phyloP scores from a whole-genome alignment of 2,329 filamentous ascomycete genomes.

The Scedosporium minutisporum region DNA sequence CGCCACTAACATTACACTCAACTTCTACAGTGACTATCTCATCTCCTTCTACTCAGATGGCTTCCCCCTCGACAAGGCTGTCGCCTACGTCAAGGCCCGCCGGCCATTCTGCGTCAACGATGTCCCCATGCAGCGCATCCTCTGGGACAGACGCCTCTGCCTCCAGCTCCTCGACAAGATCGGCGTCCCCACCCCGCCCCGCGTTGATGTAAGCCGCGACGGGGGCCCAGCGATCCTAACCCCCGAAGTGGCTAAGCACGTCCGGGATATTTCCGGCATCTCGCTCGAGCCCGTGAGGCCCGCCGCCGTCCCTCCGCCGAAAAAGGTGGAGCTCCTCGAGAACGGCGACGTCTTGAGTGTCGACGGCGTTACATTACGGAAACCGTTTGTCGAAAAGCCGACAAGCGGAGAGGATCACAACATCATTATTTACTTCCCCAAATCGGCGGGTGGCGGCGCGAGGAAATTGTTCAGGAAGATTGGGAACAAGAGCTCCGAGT shows the following conservation, averaged over 20 bases:
- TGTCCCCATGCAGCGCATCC: constrained; percentile 88
- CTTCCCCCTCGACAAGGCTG: constrained; percentile 92
- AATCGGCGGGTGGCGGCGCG: constrained; percentile 76
- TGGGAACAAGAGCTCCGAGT: constrained; percentile 98
- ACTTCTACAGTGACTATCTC: constrained; percentile 60
- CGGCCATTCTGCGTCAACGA: constrained; percentile 98
- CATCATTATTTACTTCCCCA: constrained; percentile 94
- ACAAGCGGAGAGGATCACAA: constrained; percentile 99
- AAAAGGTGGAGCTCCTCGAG: constrained; percentile 75
- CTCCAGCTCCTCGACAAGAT: constrained; percentile 81
- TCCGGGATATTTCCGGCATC: constrained; percentile 74
- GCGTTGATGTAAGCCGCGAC: constrained; percentile 86
- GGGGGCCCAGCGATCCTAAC: constrained; percentile 76
- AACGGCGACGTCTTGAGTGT: constrained; percentile 82
- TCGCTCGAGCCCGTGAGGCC: constrained; percentile 57
- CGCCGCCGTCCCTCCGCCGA: constrained; percentile 55
- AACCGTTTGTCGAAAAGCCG: constrained; percentile 97
- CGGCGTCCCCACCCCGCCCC: constrained; percentile 76
- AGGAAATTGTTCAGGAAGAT: constrained; percentile 92
- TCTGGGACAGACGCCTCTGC: constrained; percentile 92
- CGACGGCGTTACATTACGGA: constrained; percentile 70
- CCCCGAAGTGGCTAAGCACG: constrained; percentile 67
- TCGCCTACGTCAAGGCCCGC: constrained; percentile 84
- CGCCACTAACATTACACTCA: not conserved
- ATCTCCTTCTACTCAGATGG: constrained; percentile 98